phyloP scores from a whole-genome alignment of 805 yeast genomes.

The Kodamaea neixiangensis region DNA sequence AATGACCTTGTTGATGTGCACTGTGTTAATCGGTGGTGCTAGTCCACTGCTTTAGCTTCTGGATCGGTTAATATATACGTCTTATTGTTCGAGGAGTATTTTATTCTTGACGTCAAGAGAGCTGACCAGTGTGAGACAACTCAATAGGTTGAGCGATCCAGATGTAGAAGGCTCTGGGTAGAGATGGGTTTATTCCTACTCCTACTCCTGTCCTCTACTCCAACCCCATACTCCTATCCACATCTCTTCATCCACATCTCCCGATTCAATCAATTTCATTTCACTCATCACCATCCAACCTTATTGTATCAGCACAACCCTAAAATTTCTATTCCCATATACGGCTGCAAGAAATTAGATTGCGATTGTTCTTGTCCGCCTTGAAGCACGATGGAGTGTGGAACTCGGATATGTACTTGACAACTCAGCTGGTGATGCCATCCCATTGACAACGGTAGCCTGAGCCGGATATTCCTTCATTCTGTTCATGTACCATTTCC shows the following conservation, averaged over 20 bases:
- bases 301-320: neutral
- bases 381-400: neutral
- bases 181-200: too few species aligned
- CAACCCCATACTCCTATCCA: too few species aligned
- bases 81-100: neutral
- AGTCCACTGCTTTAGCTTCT: neutral
- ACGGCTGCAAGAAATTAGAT: neutral
- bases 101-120: neutral
- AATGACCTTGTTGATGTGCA: neutral
- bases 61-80: neutral
- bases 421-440: neutral
- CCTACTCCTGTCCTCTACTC: too few species aligned
- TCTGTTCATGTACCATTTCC: neutral
- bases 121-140: too few species aligned
- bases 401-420: neutral
- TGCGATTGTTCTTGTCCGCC: neutral
- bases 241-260: too few species aligned
- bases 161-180: too few species aligned
- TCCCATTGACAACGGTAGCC: neutral
- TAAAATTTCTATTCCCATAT: neutral
- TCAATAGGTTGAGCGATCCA: too few species aligned
- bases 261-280: too few species aligned
- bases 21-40: neutral
- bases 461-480: neutral
- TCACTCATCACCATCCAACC: too few species aligned